Conservation (phyloP, 345 rosid genomes). For the Streptanthus diversifolius region DNA sequence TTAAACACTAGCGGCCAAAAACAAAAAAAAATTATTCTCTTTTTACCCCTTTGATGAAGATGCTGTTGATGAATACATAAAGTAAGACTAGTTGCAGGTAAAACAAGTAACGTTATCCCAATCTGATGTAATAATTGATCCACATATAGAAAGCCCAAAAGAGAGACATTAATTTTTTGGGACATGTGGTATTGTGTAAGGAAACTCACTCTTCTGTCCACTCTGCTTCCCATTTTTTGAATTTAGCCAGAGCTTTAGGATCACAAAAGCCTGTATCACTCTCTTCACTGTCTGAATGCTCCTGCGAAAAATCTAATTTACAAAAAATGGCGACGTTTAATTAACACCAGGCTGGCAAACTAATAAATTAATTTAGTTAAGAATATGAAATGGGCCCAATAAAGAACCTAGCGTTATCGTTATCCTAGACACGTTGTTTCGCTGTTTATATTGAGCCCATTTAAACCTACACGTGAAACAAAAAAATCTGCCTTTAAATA, state of each 20-base stretch:
- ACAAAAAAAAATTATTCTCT: too few relatives aligned
- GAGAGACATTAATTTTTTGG: not conserved
- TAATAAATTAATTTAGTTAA: not conserved
- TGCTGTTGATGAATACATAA: conserved; percentile 42
- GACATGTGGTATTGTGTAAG: not conserved
- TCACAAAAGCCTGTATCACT: not conserved
- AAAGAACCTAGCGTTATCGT: not conserved
- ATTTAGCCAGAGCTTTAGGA: not conserved
- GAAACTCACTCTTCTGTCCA: not conserved
- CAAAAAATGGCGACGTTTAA: too few relatives aligned
- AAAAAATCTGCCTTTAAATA: conserved; percentile 1
- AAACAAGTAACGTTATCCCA: conserved; percentile 30
- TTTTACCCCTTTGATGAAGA: conserved; percentile 48
- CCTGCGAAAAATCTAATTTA: not conserved
- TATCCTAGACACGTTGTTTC: not conserved
- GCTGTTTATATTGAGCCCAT: not conserved
- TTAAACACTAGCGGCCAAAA: too few relatives aligned
- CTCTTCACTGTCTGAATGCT: not conserved
- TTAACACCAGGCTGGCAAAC: too few relatives aligned
- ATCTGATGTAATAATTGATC: conserved; percentile 21
- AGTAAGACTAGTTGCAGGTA: conserved; percentile 34
- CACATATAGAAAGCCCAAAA: not conserved
- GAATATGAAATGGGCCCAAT: not conserved
- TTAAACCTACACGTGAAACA: not conserved
- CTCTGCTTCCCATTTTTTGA: conserved; percentile 3